Base-by-base conservation (phyloP, 1,284 basidiomycete genomes). In the Schizopora paradoxa region DNA sequence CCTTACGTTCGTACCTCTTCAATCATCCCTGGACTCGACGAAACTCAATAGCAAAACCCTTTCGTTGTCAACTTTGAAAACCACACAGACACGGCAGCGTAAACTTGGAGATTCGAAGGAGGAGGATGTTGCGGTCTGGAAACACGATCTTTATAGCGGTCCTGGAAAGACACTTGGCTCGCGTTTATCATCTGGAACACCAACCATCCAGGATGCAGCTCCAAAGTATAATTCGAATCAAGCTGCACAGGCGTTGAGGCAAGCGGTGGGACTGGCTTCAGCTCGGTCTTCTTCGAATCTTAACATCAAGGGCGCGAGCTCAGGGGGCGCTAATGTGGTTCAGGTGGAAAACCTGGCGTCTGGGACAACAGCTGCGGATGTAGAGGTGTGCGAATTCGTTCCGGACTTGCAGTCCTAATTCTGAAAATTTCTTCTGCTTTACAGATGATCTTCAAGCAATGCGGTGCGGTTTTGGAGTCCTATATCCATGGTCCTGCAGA, bases 361-460 rank as follows among this genome's bases (percentile, higher is more conserved):
- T 14, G 90, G 89, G 4, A 92, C 89, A 22, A 90, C 85, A 2
- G 73, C 86, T 18, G 88, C 85, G 26, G 89, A 92, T 58, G 90
- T 92, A 44, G 77, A 80, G 58, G 79, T 79, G 44, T 47, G 73
- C n/a, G n/a, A n/a, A n/a, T n/a, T 61, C n/a, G 28, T 41, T 5
- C 14, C 22, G n/a, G 11, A 27, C 22, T 33, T 13, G 2, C 43
- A 10, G 2, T 13, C 16, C 26, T 18, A 27, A 28, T 35, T 22
- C 41, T 21, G 29, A 32, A 29, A 22, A 25, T 28, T 29, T 25
- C 32, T 6, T 8, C 6, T 7, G 22, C 25, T 31, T 35, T 14
- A 10, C 32, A 82, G 79, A 86, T 86, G 19, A 91, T 91, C 48
- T 93, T 93, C 72, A 82, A 84, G 54, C 77, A 77, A 14, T 86